phyloP scores from a whole-genome alignment of 768 basidiomycete genomes.

The Auriscalpium orientale region DNA sequence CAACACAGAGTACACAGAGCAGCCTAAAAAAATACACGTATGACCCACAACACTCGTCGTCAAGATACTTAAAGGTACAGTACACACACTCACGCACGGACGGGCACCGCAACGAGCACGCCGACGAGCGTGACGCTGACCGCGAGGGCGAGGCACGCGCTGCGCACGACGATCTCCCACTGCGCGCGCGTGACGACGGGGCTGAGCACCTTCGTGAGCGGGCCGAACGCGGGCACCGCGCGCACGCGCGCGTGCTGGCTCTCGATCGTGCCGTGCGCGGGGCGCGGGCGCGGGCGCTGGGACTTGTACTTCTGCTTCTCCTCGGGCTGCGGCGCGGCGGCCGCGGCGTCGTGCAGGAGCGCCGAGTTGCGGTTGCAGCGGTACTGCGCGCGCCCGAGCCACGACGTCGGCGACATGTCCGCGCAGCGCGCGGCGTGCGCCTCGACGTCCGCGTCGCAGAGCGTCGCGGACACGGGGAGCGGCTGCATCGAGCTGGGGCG shows the following conservation, averaged over 20 bases:
- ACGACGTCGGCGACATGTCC: conserved; percentile 1
- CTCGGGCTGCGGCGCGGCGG: conserved; percentile 4
- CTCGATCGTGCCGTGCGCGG: conserved; percentile 1
- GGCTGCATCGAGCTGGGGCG: neutral
- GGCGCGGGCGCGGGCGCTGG: neutral
- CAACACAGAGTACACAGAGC: too few species aligned
- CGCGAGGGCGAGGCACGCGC: conserved; percentile 40
- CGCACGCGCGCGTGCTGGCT: conserved; percentile 39
- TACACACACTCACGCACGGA: conserved; percentile 23
- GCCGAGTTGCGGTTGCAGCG: conserved; percentile 6
- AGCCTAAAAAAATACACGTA: too few species aligned
- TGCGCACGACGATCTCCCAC: conserved; percentile 76
- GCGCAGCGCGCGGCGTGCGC: neutral
- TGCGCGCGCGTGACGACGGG: conserved; percentile 71
- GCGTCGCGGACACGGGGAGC: neutral
- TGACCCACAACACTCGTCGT: too few species aligned
- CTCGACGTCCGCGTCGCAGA: neutral
- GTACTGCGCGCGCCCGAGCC: conserved; percentile 8
- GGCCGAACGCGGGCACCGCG: conserved; percentile 65
- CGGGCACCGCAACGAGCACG: conserved; percentile 27
- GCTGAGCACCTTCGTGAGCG: conserved; percentile 61
- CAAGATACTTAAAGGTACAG: too few species aligned
- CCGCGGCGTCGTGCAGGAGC: neutral
- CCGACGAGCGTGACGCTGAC: conserved; percentile 24
- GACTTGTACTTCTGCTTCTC: conserved; percentile 3